Evolutionary conservation across 345 rosid genomes (phyloP).

Genomic region (Bretschneidera sinensis): DNA sequence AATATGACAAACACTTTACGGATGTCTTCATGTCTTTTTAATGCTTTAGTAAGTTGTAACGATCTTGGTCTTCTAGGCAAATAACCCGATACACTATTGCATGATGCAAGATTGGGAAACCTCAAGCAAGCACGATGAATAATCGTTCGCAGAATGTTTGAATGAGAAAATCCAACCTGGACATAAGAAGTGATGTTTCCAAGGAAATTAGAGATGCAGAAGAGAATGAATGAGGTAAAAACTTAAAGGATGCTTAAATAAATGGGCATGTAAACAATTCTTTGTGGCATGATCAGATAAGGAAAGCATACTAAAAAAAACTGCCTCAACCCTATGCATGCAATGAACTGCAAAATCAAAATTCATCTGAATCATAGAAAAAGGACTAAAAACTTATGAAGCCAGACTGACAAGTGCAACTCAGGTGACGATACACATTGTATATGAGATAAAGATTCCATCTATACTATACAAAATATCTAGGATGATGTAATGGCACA

Average conservation of each 20-base stretch:
- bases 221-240: neutral
- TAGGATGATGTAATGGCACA: neutral
- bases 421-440: neutral
- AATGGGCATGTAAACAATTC: neutral
- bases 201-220: constrained; percentile 3
- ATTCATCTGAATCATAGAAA: constrained; percentile 3
- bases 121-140: constrained; percentile 70
- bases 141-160: constrained; percentile 75
- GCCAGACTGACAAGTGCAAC: neutral
- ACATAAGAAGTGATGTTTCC: constrained; percentile 15
- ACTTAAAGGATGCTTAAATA: neutral
- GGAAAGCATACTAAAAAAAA: constrained; percentile 8
- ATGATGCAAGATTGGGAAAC: constrained; percentile 57
- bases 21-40: constrained; percentile 25
- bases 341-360: constrained; percentile 4
- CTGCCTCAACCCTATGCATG: constrained; percentile 4
- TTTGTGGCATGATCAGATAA: neutral
- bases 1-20: constrained; percentile 71
- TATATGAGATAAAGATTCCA: no score
- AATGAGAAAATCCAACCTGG: constrained; percentile 98
- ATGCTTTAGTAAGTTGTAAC: constrained; percentile 21
- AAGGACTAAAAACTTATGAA: neutral
- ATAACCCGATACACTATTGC: constrained; percentile 35
- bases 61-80: constrained; percentile 28
- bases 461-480: constrained; percentile 1